These are phyloP conservation scores for Aspergillus udagawae DNA, from an alignment of 2,329 filamentous ascomycete species.

Conservation along the genomic window DNA sequence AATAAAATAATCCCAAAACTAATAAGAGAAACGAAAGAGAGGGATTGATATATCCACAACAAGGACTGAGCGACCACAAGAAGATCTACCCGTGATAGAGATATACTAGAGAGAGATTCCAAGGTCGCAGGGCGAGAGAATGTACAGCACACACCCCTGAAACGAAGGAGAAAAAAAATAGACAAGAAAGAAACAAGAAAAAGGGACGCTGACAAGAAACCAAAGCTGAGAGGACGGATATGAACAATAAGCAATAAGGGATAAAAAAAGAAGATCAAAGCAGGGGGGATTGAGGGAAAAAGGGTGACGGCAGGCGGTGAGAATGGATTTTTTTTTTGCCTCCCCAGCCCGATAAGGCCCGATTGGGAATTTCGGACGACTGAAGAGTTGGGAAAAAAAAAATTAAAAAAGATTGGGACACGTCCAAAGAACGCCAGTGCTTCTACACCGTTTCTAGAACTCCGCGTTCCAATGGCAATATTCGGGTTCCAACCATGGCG, in stretches of 20 bases:
- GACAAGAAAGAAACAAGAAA: constrained; percentile 9
- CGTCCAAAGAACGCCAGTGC: not conserved
- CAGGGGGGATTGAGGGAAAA: constrained; percentile 1
- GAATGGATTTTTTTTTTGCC: not conserved
- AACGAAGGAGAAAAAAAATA: constrained; percentile 10
- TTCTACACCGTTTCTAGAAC: not conserved
- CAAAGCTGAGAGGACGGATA: constrained; percentile 11
- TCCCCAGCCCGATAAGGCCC: not conserved
- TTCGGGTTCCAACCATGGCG: not conserved
- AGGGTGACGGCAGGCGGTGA: not conserved
- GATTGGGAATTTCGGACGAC: too few relatives aligned
- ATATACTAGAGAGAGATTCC: constrained; percentile 13
- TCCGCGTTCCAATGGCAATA: not conserved
- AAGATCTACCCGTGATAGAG: not conserved
- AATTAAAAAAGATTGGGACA: not conserved
- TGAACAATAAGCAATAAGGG: not conserved
- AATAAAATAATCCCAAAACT: not conserved
- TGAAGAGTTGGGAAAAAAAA: too few relatives aligned
- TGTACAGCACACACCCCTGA: constrained; percentile 3
- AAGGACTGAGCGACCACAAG: not conserved
- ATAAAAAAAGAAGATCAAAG: constrained; percentile 9
- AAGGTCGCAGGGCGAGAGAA: constrained; percentile 4
- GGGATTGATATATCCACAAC: not conserved
- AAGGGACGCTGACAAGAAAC: constrained; percentile 15
- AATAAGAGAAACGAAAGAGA: not conserved